phyloP scores from a whole-genome alignment of 2,329 filamentous ascomycete species.

The Fusarium pilosicola region DNA sequence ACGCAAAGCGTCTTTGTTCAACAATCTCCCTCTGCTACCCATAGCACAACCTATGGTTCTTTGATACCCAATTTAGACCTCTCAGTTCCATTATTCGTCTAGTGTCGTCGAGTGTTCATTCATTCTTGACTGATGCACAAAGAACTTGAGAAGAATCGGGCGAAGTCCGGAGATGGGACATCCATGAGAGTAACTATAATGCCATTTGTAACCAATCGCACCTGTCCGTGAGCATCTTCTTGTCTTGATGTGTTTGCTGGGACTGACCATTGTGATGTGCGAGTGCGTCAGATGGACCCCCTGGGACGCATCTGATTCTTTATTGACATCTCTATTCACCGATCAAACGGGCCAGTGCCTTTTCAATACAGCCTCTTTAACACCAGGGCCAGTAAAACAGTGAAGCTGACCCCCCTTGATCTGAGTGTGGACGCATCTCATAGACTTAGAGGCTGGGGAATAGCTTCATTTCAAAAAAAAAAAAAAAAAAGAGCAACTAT shows the following conservation, averaged over 20 bases:
- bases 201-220: background rate
- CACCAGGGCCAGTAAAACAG: background rate
- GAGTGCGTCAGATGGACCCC: background rate
- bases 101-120: background rate
- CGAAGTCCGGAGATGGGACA: background rate
- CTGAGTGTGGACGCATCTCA: background rate
- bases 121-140: constrained; percentile 7
- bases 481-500: background rate
- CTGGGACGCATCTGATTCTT: constrained; percentile 2
- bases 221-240: background rate
- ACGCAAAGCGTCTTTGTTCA: constrained; percentile 20
- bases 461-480: background rate
- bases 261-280: background rate
- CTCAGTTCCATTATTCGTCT: background rate
- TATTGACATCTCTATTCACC: constrained; percentile 1
- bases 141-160: background rate
- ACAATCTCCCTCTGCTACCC: background rate
- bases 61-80: constrained; percentile 20
- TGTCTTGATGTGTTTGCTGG: background rate
- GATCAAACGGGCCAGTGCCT: background rate
- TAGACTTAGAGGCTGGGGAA: background rate
- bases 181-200: background rate
- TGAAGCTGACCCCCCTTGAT: background rate
- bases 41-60: background rate
- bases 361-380: background rate